Percentiles rank a stretch among this genome's conserved stretches.
These are phyloP conservation scores for Mycena metata DNA, from an alignment of 768 basidiomycete genomes.

Conservation along the genomic window DNA sequence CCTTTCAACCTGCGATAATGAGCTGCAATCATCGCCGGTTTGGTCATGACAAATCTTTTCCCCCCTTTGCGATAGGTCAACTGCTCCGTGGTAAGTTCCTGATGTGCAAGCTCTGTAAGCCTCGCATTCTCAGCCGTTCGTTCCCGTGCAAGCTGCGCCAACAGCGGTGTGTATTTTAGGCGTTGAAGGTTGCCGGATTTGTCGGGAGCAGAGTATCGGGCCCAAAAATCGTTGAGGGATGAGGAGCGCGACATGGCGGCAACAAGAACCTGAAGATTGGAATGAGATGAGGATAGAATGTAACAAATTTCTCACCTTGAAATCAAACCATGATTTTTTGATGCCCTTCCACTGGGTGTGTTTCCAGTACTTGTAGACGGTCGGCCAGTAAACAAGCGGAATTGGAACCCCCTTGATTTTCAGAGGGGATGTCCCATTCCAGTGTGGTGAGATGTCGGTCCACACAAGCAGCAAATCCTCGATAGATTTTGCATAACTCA, in stretches of 20 bases:
- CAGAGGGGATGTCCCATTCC: conserved; percentile 40
- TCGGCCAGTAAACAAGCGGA: conserved; percentile 41
- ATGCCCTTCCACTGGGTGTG: conserved; percentile 41
- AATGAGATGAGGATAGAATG: neutral
- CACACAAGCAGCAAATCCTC: conserved; percentile 43
- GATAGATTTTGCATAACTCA: conserved; percentile 41
- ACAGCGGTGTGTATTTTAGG: conserved; percentile 8
- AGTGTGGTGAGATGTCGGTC: conserved; percentile 43
- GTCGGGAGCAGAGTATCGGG: neutral
- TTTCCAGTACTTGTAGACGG: conserved; percentile 41
- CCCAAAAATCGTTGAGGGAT: conserved; percentile 13
- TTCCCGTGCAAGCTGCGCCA: neutral
- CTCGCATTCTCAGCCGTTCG: conserved; percentile 2
- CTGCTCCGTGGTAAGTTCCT: conserved; percentile 10
- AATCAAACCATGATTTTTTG: conserved; percentile 43
- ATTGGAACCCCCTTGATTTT: conserved; percentile 41
- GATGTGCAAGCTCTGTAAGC: neutral
- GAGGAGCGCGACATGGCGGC: conserved; percentile 1
- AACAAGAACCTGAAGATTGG: neutral
- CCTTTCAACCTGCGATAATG: conserved; percentile 16
- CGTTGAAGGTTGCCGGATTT: neutral
- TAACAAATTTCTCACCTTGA: conserved; percentile 40
- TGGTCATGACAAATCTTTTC: neutral
- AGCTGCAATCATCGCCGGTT: conserved; percentile 10
- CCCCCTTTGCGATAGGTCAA: conserved; percentile 22